These are phyloP conservation scores for Phytophthora hybrid DNA, from an alignment of 352 stramenopile species.

Conservation along the genomic window DNA sequence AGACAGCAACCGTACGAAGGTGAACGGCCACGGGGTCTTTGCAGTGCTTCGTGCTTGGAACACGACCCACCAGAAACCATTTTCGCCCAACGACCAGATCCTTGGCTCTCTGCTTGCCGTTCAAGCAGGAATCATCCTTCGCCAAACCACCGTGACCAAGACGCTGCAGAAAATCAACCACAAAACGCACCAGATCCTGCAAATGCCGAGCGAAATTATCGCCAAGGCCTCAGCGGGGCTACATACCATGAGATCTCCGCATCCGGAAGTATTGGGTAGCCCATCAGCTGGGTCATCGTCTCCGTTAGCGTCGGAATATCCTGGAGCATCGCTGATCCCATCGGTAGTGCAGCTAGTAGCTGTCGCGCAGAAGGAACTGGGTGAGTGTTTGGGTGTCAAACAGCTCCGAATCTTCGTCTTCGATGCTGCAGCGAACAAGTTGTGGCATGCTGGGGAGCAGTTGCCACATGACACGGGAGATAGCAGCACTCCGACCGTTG, in stretches of 20 bases:
- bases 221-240: conserved; percentile 28
- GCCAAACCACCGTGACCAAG: conserved; percentile 55
- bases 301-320: conserved; percentile 4
- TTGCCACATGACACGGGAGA: conserved; percentile 18
- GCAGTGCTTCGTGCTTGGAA: conserved; percentile 79
- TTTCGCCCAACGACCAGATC: conserved; percentile 82
- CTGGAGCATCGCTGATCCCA: conserved; percentile 2
- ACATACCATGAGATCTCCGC: neutral
- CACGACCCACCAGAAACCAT: conserved; percentile 73
- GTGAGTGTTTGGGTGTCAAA: conserved; percentile 67
- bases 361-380: conserved; percentile 60
- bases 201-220: conserved; percentile 57
- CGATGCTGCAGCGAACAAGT: conserved; percentile 53
- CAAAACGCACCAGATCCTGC: conserved; percentile 63
- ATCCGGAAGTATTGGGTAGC: neutral
- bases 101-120: conserved; percentile 62
- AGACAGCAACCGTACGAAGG: conserved; percentile 22
- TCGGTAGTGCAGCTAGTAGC: conserved; percentile 64
- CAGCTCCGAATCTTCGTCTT: conserved; percentile 76
- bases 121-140: conserved; percentile 65
- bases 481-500: conserved; percentile 20
- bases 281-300: neutral
- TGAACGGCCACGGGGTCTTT: conserved; percentile 49
- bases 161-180: conserved; percentile 68
- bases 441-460: conserved; percentile 61